These are phyloP conservation scores for Tetrapyrgos nigripes DNA, from an alignment of 1,284 basidiomycete genomes.

Conservation along the genomic window DNA sequence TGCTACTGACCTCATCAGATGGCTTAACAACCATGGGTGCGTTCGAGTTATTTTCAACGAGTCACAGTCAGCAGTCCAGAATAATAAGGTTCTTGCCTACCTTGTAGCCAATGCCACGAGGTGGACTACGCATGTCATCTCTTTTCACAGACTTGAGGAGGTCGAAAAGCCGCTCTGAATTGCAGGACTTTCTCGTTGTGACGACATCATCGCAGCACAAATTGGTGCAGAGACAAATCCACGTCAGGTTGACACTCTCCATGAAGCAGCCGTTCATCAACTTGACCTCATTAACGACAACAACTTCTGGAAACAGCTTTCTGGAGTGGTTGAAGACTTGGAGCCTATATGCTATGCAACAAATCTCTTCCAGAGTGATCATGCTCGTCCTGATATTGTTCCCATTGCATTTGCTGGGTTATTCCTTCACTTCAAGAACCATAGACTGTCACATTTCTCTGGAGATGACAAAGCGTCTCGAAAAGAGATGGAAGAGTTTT, in stretches of 20 bases:
- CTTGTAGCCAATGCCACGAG: conserved; percentile 19
- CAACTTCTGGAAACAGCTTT: conserved; percentile 27
- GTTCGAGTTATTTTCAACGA: conserved; percentile 15
- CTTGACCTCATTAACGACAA: conserved; percentile 1
- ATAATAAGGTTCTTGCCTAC: conserved; percentile 7
- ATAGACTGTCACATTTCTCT: conserved; percentile 21
- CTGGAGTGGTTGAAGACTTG: conserved; percentile 29
- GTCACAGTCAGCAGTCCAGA: not conserved
- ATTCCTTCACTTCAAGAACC: conserved; percentile 30
- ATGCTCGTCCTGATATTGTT: conserved; percentile 28
- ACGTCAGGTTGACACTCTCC: conserved; percentile 9
- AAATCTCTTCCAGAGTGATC: conserved; percentile 35
- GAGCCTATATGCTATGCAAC: conserved; percentile 34
- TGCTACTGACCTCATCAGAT: conserved; percentile 5
- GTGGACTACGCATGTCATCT: conserved; percentile 23
- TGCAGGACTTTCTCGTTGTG: conserved; percentile 2
- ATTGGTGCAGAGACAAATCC: conserved; percentile 27
- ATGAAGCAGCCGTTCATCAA: not conserved
- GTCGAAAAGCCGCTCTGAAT: conserved; percentile 12
- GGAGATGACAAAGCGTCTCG: conserved; percentile 22
- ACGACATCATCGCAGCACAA: conserved; percentile 17
- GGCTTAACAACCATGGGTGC: conserved; percentile 23
- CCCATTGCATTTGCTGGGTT: conserved; percentile 33
- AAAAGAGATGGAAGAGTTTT: conserved; percentile 9
- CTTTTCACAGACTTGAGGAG: conserved; percentile 14